Evolutionary conservation across 2,329 filamentous ascomycete genomes (phyloP), one percentile per base, ranked within the genome.

Genomic region (Talaromyces sp.): DNA sequence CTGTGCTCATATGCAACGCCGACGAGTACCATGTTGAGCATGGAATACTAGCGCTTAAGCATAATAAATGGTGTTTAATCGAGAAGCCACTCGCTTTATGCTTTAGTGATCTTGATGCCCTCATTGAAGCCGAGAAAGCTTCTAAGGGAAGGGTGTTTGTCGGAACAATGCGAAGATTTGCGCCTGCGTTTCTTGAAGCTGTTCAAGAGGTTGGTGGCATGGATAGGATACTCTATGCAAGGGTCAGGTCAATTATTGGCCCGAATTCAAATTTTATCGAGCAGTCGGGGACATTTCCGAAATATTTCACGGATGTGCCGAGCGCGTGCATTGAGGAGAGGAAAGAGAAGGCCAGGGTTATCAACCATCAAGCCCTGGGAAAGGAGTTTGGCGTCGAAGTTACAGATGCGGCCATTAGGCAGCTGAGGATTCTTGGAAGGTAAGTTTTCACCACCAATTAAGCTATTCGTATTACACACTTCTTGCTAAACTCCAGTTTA

Each of bases 91-190:
- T 84, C 17, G 75, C 83, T 0, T 67, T 86, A 1, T 80, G 73
- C 4, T 69, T 80, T 8, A 73, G 70, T 1, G 79, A 81, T 47
- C 71, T 78, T 0, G 70, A 81, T 33, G 64, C 68, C 0, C 77
- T 87, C 28, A 72, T 81, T 25, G 78, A 73, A 0, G 82, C 82
- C 0, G 83, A 86, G 67, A 71, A 77, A 61, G 64, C 63, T 1
- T 77, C 78, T 0, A 66, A 70, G 1, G 82, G 78, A 0, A 74
- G 69, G 27, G 77, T 85, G 0, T 82, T 87, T 68, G 82, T 88
- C 0, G 85, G 84, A 2, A 84, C 84, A 61, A 86, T 86, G 83
- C 73, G 85, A 17, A 77, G 85, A 3, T 86, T 85, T 67, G 84
- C 85, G 0, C 68, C 79, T 0, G 75, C 78, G 0, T 87, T 87